phyloP scores from a whole-genome alignment of 495 filamentous ascomycete genomes.

The Penicillium coffeae region DNA sequence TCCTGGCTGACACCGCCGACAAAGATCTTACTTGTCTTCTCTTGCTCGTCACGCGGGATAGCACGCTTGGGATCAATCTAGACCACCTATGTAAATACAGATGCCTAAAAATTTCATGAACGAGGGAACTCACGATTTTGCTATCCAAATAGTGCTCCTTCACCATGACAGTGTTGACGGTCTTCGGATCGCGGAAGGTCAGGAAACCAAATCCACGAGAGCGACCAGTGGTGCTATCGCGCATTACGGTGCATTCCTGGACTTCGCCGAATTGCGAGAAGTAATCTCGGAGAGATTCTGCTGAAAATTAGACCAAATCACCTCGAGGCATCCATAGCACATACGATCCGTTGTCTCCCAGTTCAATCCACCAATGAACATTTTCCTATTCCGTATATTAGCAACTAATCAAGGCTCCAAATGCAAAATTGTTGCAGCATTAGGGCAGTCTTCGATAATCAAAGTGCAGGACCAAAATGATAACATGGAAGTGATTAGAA shows the following conservation, averaged over 20 bases:
- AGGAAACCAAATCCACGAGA: slow-evolving; percentile 96
- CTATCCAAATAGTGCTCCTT: slow-evolving; percentile 98
- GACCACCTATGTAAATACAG: slow-evolving; percentile 19
- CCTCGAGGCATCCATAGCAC: slow-evolving; percentile 10
- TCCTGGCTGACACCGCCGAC: slow-evolving; percentile 97
- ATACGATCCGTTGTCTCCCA: slow-evolving; percentile 99
- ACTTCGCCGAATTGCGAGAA: slow-evolving; percentile 98
- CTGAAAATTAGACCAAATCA: slow-evolving; percentile 15
- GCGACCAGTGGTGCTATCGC: slow-evolving; percentile 88
- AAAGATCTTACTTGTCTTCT: slow-evolving; percentile 97
- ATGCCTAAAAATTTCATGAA: neutral
- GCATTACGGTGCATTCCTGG: slow-evolving; percentile 96
- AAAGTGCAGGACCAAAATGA: neutral
- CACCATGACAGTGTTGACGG: slow-evolving; percentile 98
- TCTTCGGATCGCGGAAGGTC: slow-evolving; percentile 95
- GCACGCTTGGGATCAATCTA: slow-evolving; percentile 98
- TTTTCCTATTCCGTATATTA: slow-evolving; percentile 65
- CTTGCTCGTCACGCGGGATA: slow-evolving; percentile 96
- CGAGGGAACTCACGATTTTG: slow-evolving; percentile 74
- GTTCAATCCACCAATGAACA: slow-evolving; percentile 98
- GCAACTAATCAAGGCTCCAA: slow-evolving; percentile 2
- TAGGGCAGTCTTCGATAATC: neutral
- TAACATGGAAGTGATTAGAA: slow-evolving; percentile 5
- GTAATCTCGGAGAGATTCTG: slow-evolving; percentile 97
- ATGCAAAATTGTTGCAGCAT: neutral